phyloP scores from a whole-genome alignment of 345 rosid species.

The Populus tremula region DNA sequence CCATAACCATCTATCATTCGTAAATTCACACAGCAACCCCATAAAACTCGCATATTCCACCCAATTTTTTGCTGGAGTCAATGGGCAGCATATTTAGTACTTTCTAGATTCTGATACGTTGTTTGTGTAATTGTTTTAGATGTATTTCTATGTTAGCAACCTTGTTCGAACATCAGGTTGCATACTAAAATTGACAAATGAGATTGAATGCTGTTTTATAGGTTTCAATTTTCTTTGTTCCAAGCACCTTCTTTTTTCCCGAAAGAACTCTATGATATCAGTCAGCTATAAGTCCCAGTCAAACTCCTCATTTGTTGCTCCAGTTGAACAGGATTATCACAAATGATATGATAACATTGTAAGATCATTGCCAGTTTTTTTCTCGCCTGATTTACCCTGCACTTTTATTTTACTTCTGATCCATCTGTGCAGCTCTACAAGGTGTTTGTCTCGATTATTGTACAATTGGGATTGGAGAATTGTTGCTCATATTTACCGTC shows the following conservation, averaged over 20 bases:
- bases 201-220: not conserved
- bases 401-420: not conserved
- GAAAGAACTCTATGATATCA: not conserved
- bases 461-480: not conserved
- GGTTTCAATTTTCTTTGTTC: not conserved
- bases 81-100: not conserved
- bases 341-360: too few relatives aligned
- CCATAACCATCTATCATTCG: conserved; percentile 10
- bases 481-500: not conserved
- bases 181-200: not conserved
- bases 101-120: not conserved
- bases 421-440: not conserved
- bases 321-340: too few relatives aligned
- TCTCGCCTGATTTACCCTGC: not conserved
- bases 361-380: too few relatives aligned
- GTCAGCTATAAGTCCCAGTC: not conserved
- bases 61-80: not conserved
- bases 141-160: not conserved
- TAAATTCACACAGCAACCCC: not conserved
- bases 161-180: not conserved
- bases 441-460: not conserved
- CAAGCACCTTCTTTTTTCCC: not conserved
- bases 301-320: too few relatives aligned
- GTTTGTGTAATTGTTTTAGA: not conserved
- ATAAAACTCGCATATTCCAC: not conserved